phyloP scores from a whole-genome alignment of 176 grass and related monocot genomes.

The Oryza punctata region DNA sequence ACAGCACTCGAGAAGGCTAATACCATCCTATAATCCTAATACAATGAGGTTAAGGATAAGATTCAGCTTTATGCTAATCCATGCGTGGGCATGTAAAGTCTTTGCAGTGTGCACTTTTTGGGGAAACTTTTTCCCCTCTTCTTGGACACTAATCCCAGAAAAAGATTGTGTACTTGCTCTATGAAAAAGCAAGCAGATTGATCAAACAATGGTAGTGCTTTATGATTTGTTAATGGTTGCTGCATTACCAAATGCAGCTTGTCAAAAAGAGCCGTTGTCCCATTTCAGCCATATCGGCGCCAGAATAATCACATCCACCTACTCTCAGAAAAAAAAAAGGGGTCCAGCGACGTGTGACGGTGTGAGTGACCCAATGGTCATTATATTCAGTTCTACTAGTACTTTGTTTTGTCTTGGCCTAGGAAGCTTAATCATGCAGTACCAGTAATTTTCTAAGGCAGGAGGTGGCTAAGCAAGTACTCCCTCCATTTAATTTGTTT shows the following conservation, averaged over 20 bases:
- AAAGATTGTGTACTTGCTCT: neutral
- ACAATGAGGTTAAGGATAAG: neutral
- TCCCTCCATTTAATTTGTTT: no score
- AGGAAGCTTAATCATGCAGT: neutral
- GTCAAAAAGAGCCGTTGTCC: conserved; percentile 25
- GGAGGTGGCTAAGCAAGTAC: neutral
- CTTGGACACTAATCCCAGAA: conserved; percentile 24
- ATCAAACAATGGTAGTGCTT: neutral
- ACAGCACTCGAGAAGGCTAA: neutral
- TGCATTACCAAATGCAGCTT: conserved; percentile 21
- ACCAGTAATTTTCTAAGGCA: neutral
- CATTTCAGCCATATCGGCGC: conserved; percentile 22
- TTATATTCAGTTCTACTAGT: neutral
- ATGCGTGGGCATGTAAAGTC: neutral
- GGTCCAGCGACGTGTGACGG: neutral
- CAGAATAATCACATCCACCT: neutral
- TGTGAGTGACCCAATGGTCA: neutral
- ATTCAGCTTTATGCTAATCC: neutral
- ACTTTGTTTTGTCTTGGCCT: neutral
- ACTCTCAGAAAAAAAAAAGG: conserved; percentile 2
- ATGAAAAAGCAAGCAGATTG: neutral
- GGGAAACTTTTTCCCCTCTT: conserved; percentile 27
- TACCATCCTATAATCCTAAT: neutral
- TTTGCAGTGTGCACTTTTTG: neutral
- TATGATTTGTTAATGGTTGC: conserved; percentile 7